Percentiles rank a stretch among this genome's conserved stretches.
phyloP scores from a whole-genome alignment of 2,329 filamentous ascomycete genomes.

The Neurospora sp. region DNA sequence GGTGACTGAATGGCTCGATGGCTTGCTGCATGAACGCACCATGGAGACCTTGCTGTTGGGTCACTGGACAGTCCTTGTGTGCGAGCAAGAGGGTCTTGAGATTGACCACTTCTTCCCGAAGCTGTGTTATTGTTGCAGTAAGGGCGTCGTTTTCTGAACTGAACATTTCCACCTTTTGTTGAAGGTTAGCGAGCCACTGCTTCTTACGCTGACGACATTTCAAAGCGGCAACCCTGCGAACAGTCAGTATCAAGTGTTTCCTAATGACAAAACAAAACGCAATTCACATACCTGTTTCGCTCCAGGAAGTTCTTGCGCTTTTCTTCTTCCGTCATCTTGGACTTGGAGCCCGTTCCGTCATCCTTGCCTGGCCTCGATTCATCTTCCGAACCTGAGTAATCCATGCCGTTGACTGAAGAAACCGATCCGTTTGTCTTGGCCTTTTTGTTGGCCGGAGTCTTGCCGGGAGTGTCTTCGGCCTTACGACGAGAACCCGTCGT shows the following conservation, averaged over 20 bases:
- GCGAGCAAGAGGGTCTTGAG: slow-evolving; percentile 86
- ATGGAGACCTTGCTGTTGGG: slow-evolving; percentile 69
- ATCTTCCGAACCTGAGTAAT: slow-evolving; percentile 27
- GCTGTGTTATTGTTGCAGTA: slow-evolving; percentile 68
- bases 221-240: slow-evolving; percentile 73
- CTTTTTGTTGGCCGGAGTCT: slow-evolving; percentile 61
- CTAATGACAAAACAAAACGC: background rate
- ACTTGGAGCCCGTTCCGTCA: slow-evolving; percentile 46
- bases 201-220: slow-evolving; percentile 98
- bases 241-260: slow-evolving; percentile 1
- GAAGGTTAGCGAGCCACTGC: slow-evolving; percentile 93
- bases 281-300: slow-evolving; percentile 68
- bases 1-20: slow-evolving; percentile 43
- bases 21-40: slow-evolving; percentile 45
- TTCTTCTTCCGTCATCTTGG: slow-evolving; percentile 96
- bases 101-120: slow-evolving; percentile 89
- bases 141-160: slow-evolving; percentile 85
- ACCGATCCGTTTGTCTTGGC: slow-evolving; percentile 43
- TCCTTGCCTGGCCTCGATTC: slow-evolving; percentile 42
- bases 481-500: slow-evolving; percentile 65
- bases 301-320: slow-evolving; percentile 98
- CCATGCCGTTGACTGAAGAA: slow-evolving; percentile 21
- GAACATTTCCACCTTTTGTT: slow-evolving; percentile 89
- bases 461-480: slow-evolving; percentile 55
- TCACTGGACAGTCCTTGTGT: slow-evolving; percentile 93